Evolutionary conservation across 306 rosid species (phyloP).

Genomic region (Cicer yamashitae): DNA sequence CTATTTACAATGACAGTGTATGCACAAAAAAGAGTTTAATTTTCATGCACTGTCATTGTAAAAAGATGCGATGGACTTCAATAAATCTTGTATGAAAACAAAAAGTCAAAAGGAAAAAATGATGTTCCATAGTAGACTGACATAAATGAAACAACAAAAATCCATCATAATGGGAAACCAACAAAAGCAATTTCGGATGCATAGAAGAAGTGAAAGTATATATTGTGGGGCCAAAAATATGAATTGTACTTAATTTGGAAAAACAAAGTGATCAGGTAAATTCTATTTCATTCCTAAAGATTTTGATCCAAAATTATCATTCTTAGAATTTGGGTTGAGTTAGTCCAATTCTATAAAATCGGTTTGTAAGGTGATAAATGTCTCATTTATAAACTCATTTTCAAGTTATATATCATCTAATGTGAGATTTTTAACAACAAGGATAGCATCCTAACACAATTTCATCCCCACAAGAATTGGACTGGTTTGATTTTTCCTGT

Average conservation of each 20-base stretch:
- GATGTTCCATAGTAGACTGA: slow-evolving; percentile 3
- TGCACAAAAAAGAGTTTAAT: no score
- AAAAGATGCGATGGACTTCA: neutral
- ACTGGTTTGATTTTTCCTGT: neutral
- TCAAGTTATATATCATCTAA: no score
- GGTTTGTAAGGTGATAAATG: no score
- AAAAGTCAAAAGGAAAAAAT: neutral
- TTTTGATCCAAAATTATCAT: neutral
- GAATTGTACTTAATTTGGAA: neutral
- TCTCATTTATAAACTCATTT: no score
- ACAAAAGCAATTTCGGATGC: neutral
- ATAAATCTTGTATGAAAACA: neutral
- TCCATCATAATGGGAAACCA: slow-evolving; percentile 5
- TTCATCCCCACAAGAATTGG: neutral
- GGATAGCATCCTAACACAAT: neutral
- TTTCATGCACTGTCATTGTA: no score
- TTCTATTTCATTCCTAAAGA: neutral
- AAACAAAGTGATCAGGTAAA: neutral
- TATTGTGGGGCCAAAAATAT: no score
- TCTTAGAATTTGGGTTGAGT: no score
- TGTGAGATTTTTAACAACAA: no score
- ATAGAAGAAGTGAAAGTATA: neutral
- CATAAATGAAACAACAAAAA: slow-evolving; percentile 30
- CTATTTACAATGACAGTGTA: no score
- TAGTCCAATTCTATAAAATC: no score